Evolutionary conservation across 192 early-diverging fungal species (phyloP).

Genomic region (Umbelopsis sp.): DNA sequence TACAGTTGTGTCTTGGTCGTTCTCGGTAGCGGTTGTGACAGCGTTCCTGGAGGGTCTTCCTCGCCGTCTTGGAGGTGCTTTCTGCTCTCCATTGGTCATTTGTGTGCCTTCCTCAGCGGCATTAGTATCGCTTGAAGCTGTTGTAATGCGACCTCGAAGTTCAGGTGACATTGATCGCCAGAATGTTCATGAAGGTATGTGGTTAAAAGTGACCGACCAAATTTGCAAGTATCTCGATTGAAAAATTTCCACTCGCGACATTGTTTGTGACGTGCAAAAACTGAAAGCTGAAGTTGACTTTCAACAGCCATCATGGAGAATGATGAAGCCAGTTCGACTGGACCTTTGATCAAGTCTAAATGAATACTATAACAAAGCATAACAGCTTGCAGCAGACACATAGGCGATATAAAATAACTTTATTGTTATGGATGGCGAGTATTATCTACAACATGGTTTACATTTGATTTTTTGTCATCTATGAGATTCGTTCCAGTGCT

Average conservation of each 20-base stretch:
- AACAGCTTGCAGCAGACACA: not conserved
- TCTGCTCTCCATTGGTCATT: not conserved
- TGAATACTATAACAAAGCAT: no score
- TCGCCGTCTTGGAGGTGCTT: not conserved
- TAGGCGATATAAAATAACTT: not conserved
- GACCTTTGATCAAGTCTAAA: no score
- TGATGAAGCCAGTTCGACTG: no score
- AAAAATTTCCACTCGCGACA: no score
- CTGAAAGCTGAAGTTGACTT: no score
- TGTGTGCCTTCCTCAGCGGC: not conserved
- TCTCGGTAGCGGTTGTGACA: not conserved
- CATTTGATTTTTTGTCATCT: not conserved
- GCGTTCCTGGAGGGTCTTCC: conserved; percentile 8
- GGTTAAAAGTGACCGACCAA: no score
- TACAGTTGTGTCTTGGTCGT: not conserved
- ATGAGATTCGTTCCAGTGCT: conserved; percentile 66
- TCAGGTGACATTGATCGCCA: not conserved
- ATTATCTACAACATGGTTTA: conserved; percentile 21
- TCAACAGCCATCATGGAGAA: no score
- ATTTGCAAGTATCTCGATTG: no score
- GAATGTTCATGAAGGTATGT: not conserved
- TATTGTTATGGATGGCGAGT: not conserved
- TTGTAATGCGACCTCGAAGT: conserved; percentile 1
- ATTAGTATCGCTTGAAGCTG: not conserved
- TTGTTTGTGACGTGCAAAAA: no score